These are phyloP conservation scores for Arthromyces matolae DNA, from an alignment of 768 basidiomycete genomes.

Conservation along the genomic window DNA sequence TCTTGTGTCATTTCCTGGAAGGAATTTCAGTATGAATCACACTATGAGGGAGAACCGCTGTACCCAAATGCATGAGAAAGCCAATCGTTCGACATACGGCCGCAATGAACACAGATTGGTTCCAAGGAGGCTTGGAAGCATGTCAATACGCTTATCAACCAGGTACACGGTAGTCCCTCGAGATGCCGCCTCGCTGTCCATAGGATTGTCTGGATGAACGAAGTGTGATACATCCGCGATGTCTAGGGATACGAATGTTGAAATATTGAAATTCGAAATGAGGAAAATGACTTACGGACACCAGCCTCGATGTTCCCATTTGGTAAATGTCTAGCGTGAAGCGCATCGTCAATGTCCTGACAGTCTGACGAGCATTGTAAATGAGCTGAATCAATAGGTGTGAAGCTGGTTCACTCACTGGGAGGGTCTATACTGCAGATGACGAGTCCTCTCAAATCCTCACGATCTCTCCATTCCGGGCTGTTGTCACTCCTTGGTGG, in stretches of 20 bases:
- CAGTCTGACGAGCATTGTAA: constrained; percentile 52
- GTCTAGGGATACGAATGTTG: constrained; percentile 44
- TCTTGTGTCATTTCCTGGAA: constrained; percentile 82
- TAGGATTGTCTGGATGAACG: constrained; percentile 87
- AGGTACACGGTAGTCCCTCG: constrained; percentile 97
- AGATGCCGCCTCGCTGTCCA: constrained; percentile 95
- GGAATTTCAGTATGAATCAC: constrained; percentile 5
- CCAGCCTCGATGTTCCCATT: constrained; percentile 97
- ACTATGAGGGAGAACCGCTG: not conserved
- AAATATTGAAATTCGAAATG: not conserved
- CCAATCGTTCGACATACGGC: constrained; percentile 89
- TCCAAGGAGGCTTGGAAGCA: constrained; percentile 90
- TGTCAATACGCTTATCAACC: constrained; percentile 97
- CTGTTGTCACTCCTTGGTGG: constrained; percentile 58
- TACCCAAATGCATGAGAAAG: constrained; percentile 96
- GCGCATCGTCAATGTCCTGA: constrained; percentile 97
- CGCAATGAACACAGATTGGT: constrained; percentile 94
- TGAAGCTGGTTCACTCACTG: constrained; percentile 43
- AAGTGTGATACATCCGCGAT: constrained; percentile 99
- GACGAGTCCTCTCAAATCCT: constrained; percentile 80
- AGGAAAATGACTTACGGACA: constrained; percentile 72
- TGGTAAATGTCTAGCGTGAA: constrained; percentile 82
- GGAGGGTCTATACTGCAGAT: constrained; percentile 98
- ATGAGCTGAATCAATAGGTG: not conserved
- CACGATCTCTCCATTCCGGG: constrained; percentile 71